Evolutionary conservation across 2,329 filamentous ascomycete species (phyloP), one percentile per base, ranked within the genome.

Genomic region (Botrytis hyacinthi): DNA sequence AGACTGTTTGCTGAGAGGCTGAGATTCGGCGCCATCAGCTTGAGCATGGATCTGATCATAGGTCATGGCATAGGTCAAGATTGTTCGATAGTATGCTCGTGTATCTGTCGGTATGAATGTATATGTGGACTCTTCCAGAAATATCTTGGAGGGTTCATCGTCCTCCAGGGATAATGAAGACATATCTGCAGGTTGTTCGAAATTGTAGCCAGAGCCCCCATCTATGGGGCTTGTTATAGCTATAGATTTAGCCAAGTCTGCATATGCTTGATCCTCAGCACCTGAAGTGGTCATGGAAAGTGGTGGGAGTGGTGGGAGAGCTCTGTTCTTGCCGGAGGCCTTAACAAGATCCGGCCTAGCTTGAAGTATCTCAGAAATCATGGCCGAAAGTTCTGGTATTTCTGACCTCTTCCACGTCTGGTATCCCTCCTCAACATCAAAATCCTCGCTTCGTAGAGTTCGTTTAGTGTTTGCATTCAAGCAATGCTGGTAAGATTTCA

Each of bases 341-440:
- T 94, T 97, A 68, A 94, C 92, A 70, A 98, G 86, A 76, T 95
- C 92, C 6, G 95, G 95, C 78, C 93, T 94, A 9, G 92, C 92
- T 75, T 93, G 94, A 59, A 98, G 85, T 76, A 99, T 93, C 54
- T 95, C 93, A 78, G 97, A 87, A 87, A 99, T 96, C 90, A 98
- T 94, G 78, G 96, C 93, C 9, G 94, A 96, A 60, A 99, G 85
- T 78, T 97, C 93, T 20, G 92, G 92, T 4, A 89, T 88, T 82
- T 99, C 96, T n/a, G 90, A 89, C 80, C 93, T 95, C 82, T 94
- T 97, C 96, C 96, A 99, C 61, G 89, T 86, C 76, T 95, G 90
- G 81, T 95, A 99, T 4, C 92, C 91, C 74, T 97, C 94, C 73
- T 97, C 94, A 29, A 92, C 83, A 75, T 97, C 94, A 82, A 99